These are phyloP conservation scores for Artemisia argyi DNA, from an alignment of 129 eudicot genomes.

Conservation along the genomic window DNA sequence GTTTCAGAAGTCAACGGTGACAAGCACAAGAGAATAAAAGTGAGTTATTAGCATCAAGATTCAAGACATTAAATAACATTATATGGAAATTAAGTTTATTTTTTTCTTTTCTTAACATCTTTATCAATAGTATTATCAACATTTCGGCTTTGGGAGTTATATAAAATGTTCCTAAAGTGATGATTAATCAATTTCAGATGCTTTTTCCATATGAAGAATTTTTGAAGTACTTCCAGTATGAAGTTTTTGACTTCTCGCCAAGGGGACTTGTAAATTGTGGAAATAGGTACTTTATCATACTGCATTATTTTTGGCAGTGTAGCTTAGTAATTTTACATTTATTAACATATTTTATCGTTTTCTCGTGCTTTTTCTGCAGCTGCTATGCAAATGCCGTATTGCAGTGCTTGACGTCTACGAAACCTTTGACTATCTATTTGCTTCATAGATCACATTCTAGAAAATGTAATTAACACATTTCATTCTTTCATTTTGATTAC, in stretches of 20 bases:
- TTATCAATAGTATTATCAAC: too few species aligned
- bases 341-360: not conserved
- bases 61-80: not conserved
- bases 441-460: slow-evolving; percentile 84
- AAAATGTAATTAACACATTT: slow-evolving; percentile 45
- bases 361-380: slow-evolving; percentile 42
- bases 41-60: slow-evolving; percentile 21
- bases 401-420: slow-evolving; percentile 90
- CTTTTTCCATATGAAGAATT: slow-evolving; percentile 91
- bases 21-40: slow-evolving; percentile 68
- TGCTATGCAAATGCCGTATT: slow-evolving; percentile 97
- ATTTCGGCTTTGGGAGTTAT: too few species aligned
- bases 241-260: slow-evolving; percentile 62
- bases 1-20: slow-evolving; percentile 29
- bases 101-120: not conserved
- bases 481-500: not conserved
- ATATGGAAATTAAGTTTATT: not conserved
- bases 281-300: slow-evolving; percentile 55
- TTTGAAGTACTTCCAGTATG: slow-evolving; percentile 58
- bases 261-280: slow-evolving; percentile 95
- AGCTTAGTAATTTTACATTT: slow-evolving; percentile 1
- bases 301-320: slow-evolving; percentile 3
- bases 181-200: slow-evolving; percentile 51
- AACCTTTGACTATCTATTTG: slow-evolving; percentile 78
- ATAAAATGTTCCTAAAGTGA: slow-evolving; percentile 15